Base-by-base conservation (phyloP, 2,329 filamentous ascomycete genomes). In the Hymenoscyphus repandus region DNA sequence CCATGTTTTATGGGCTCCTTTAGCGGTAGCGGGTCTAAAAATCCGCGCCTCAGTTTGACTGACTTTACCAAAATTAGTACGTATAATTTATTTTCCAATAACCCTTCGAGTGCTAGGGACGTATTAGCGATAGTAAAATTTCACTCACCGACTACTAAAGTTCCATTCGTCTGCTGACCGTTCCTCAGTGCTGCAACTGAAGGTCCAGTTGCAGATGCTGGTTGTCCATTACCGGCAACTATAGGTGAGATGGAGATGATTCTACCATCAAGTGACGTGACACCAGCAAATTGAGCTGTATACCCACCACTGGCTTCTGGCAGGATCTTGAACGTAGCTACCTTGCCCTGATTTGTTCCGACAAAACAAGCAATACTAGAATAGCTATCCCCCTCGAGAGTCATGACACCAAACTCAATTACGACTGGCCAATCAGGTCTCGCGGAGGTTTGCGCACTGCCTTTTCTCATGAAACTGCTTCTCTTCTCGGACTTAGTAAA, bases 341-440 rank as follows among this genome's bases (percentile, higher is more conserved):
- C 73, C 61, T 88, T 89, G 37, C 93, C 93, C 30, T 82, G 69
- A 58, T 85, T 91, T 0, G 93, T 97, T 17, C 93, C 93, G 1
- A 95, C 88, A 59, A 97, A 95, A 58, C 93, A 87, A 52, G 86
- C 82, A 50, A 99, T 95, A 63, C 90, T 96, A 1, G 93, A 97
- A 66, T 95, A 99, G 57, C 89, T 83, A 64, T 97, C 92, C n/a
- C 86, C 88, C 39, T 97, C 93, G 3, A 96, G 72, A 2, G 88
- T 95, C 83, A 99, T 85, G 42, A 96, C 89, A 47, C 89, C 90
- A 70, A 97, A 99, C 64, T 96, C 89, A 27, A 97, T 82, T 30
- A 74, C 77, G 0, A 89, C 90, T 0, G 89, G 83, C 79, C 84
- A 95, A 63, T 96, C 91, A 2, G 73, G 65, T 47, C 75, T 74